A percentile compares a stretch with the other conserved stretches of the same genome.
Conservation (phyloP, 345 rosid species). For the Cardamine chenopodiifolia region DNA sequence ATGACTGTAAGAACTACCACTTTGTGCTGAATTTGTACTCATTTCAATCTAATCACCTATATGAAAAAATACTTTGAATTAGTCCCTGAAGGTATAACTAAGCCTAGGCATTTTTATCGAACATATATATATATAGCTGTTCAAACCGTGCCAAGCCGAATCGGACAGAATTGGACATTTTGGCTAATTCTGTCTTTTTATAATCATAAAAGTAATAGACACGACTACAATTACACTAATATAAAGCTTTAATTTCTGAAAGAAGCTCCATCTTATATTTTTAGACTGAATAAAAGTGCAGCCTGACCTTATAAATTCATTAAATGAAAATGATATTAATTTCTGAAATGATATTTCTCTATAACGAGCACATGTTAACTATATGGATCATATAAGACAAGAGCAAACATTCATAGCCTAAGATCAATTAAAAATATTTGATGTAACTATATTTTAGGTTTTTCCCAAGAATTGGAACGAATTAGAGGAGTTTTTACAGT, state of each 20-base stretch:
- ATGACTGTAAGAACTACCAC: not conserved
- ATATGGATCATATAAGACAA: not conserved
- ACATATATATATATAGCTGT: not conserved
- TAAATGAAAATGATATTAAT: conserved; percentile 25
- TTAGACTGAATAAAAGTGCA: conserved; percentile 4
- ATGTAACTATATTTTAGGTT: not conserved
- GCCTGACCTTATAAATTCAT: conserved; percentile 9
- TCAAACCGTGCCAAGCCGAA: not conserved
- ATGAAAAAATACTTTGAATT: not conserved
- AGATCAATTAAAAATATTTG: not conserved
- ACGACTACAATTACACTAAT: not conserved
- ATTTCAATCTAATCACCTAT: not conserved
- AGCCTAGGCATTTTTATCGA: too few relatives aligned
- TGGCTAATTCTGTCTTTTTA: too few relatives aligned
- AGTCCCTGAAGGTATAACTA: too few relatives aligned
- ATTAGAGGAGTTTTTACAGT: not conserved
- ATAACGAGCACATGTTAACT: too few relatives aligned
- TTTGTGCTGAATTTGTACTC: not conserved
- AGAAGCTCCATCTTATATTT: not conserved
- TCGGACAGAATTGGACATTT: not conserved
- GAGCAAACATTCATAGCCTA: not conserved
- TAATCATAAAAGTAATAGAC: not conserved
- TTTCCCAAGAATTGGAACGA: not conserved
- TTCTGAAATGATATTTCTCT: too few relatives aligned
- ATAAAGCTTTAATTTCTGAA: not conserved